These are phyloP conservation scores for Spiraea crenata DNA, from an alignment of 331 rosid genomes.

Conservation along the genomic window DNA sequence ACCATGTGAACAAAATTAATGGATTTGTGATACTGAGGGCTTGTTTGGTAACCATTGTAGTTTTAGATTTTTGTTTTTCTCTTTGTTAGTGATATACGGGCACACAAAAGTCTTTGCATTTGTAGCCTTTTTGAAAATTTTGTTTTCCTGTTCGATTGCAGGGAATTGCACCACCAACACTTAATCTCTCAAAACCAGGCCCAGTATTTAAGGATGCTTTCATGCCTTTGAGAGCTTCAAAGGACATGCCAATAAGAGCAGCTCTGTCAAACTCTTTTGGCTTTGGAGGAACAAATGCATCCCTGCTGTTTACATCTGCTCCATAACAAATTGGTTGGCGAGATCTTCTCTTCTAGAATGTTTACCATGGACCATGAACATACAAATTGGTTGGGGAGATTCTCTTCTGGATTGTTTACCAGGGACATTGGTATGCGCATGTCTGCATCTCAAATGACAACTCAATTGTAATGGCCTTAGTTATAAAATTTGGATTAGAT, in stretches of 20 bases:
- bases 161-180: conserved; percentile 90
- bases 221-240: conserved; percentile 64
- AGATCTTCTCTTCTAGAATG: background rate
- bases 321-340: conserved; percentile 27
- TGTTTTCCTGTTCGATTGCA: conserved; percentile 35
- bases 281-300: conserved; percentile 95
- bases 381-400: no score
- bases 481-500: background rate
- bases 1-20: background rate
- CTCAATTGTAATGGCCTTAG: background rate
- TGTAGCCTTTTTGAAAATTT: background rate
- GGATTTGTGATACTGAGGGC: background rate
- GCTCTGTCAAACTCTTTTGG: conserved; percentile 94
- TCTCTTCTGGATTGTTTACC: no score
- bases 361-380: background rate
- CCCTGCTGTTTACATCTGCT: conserved; percentile 64
- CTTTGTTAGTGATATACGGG: no score
- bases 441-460: background rate
- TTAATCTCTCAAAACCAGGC: conserved; percentile 81
- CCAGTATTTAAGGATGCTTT: conserved; percentile 55
- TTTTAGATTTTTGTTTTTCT: no score
- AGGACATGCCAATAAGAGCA: conserved; percentile 60
- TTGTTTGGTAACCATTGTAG: background rate
- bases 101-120: no score
- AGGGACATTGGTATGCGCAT: no score